Conservation (phyloP, 352 stramenopile genomes). For the Blastocystis sp. region DNA sequence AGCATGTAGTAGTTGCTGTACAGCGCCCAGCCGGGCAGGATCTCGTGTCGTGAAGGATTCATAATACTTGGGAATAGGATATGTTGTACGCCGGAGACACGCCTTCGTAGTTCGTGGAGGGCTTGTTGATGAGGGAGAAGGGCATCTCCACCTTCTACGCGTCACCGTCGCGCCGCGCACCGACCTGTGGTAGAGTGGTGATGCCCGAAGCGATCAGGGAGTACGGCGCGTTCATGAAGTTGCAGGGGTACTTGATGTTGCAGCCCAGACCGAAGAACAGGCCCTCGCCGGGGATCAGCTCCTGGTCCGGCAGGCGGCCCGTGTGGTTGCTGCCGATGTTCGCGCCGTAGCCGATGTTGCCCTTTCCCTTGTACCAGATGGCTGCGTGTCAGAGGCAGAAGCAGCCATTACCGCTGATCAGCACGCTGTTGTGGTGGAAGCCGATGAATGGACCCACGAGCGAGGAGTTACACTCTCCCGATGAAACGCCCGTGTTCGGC, state of each 20-base stretch:
- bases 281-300: conserved; percentile 86
- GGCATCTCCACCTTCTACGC: conserved; percentile 74
- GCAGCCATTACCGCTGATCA: conserved; percentile 75
- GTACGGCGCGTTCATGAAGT: conserved; percentile 86
- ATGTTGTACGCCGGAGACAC: conserved; percentile 71
- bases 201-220: conserved; percentile 88
- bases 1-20: conserved; percentile 84
- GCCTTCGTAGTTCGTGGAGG: conserved; percentile 70
- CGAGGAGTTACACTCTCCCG: conserved; percentile 84
- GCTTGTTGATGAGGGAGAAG: conserved; percentile 79
- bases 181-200: conserved; percentile 80
- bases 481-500: conserved; percentile 80
- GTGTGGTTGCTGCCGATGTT: conserved; percentile 96
- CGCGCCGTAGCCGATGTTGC: conserved; percentile 87
- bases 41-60: conserved; percentile 52
- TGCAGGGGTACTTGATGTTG: conserved; percentile 89
- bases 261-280: conserved; percentile 89
- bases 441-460: conserved; percentile 88
- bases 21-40: conserved; percentile 82
- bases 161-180: neutral
- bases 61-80: neutral
- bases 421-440: conserved; percentile 87
- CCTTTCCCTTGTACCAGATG: conserved; percentile 84
- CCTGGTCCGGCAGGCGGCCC: conserved; percentile 78
- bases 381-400: conserved; percentile 71